Base-by-base conservation (phyloP, 2,329 filamentous ascomycete genomes). In the Sporothrix pallida region DNA sequence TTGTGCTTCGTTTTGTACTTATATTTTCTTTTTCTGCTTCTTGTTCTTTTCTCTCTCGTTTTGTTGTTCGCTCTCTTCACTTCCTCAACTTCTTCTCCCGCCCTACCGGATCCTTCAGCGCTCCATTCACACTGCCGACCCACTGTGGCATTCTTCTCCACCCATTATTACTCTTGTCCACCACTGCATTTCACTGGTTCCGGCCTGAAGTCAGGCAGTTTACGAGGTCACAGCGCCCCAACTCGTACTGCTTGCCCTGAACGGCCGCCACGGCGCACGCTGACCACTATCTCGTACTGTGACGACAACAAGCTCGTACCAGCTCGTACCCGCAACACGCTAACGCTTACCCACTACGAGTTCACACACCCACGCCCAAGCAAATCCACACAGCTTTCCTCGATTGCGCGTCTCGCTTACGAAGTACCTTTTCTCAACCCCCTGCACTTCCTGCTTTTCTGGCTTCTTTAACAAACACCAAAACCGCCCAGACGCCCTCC, bases 331-430 rank as follows among this genome's bases (percentile, higher is more conserved):
- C 60, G 60, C 60, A 46, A 23, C 42, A 65, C 60, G 42, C 62
- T 26, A 65, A 56, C 52, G 52, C 52, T 37, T 56, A 56, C 52
- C 52, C 52, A 56, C 52, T 37, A 37, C 31, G 31, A 37, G 31
- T 37, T 9, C 8, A 12, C 20, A 8, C 52, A 20, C 15, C 10
- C 17, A 42, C 20, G 31, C 26, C 10, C n/a, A 7, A 63, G 31
- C 37, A 15, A n/a, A 44, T 15, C 31, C 31, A 42, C 37, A 2
- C 42, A 65, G 52, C 15, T 12, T 31, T 17, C 13, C 13, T 26
- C 42, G 62, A 26, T 67, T 67, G 62, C 62, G 62, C 62, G 62
- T 67, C 62, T 65, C n/a, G 62, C 62, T 65, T 15, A 65, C 62
- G 62, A 65, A 65, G 42, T 65, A 67, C 42, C 42, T 26, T 44